These are phyloP conservation scores for Pythium dissotocum DNA, from an alignment of 352 stramenopile species.

Conservation along the genomic window DNA sequence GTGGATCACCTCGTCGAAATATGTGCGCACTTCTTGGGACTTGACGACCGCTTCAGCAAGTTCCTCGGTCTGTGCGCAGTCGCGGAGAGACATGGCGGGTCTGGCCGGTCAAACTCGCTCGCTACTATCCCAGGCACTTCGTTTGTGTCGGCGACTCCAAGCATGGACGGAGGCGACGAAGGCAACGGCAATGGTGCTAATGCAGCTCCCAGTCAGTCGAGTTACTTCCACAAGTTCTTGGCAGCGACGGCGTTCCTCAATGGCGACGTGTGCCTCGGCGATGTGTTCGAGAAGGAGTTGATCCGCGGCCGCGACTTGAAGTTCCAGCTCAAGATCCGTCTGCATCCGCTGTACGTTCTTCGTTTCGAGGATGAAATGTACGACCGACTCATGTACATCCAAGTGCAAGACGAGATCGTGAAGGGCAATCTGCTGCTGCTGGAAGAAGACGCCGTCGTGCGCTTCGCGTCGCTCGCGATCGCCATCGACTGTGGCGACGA, in stretches of 20 bases:
- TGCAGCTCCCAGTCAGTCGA: constrained; percentile 30
- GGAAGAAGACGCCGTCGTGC: constrained; percentile 73
- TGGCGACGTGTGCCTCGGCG: constrained; percentile 84
- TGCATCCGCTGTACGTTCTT: constrained; percentile 78
- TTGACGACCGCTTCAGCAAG: constrained; percentile 87
- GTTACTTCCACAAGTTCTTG: constrained; percentile 81
- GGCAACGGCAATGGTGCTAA: constrained; percentile 27
- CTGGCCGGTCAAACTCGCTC: constrained; percentile 32
- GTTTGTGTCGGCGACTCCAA: constrained; percentile 32
- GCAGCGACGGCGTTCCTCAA: constrained; percentile 78
- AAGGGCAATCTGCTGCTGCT: constrained; percentile 83
- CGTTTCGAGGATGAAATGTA: constrained; percentile 87
- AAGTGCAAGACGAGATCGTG: constrained; percentile 93
- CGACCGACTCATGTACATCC: constrained; percentile 84
- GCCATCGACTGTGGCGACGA: constrained; percentile 76
- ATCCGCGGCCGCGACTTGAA: constrained; percentile 87
- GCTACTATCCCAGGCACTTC: constrained; percentile 31
- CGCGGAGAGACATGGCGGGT: constrained; percentile 41
- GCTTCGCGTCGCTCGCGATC: constrained; percentile 78
- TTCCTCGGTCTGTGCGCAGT: constrained; percentile 67
- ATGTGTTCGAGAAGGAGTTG: constrained; percentile 91
- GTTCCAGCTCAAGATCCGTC: constrained; percentile 93
- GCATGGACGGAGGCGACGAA: constrained; percentile 29
- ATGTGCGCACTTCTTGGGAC: constrained; percentile 89
- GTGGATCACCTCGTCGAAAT: constrained; percentile 91